Evolutionary conservation across 164 flowering plant genomes (phyloP), one percentile per base, ranked within the genome.

Genomic region (Houttuynia cordata): DNA sequence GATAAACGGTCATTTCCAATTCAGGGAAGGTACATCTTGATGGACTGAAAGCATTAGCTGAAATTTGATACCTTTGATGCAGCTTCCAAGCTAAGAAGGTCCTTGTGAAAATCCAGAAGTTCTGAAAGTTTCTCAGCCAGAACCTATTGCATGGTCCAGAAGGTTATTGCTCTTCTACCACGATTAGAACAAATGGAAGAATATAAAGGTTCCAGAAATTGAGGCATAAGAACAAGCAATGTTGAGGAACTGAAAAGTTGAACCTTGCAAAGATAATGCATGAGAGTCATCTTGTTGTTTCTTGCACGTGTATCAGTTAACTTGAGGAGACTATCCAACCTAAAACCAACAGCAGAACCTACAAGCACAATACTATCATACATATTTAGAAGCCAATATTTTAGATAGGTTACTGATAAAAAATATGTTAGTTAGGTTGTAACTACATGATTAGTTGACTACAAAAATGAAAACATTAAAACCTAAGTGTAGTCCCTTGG

Each of bases 201-300:
- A 30, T 30, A 30, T 30, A 30, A 30, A 30, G 37, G 37, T 30
- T 30, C 37, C 37, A 30, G 37, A 30, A 30, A 30, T 6, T 30
- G 37, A 30, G 6, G 6, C 37, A 6, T 6, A 30, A 30, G 37
- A 30, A 30, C 37, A 30, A 30, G 37, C 37, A 30, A 30, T 30
- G 37, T 30, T 30, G 4, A 30, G 6, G 6, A 30, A 30, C 6
- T 30, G 37, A 30, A 2, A 30, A 30, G 2, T 30, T 45, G n/a
- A 71, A 91, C 99, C 99, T 93, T 93, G 70, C 99, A 93, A 62
- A 93, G 96, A 76, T 93, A 90, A 73, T 93, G 94, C 97, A 93
- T 90, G 47, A 90, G 88, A 45, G 97, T 93, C 91, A 88, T 90
- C 81, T 83, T 90, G 73, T 75, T 88, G 73, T 88, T 88, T 23